These are phyloP conservation scores for Vaccinium macrocarpon DNA, from an alignment of 148 eudicot genomes.

Conservation along the genomic window DNA sequence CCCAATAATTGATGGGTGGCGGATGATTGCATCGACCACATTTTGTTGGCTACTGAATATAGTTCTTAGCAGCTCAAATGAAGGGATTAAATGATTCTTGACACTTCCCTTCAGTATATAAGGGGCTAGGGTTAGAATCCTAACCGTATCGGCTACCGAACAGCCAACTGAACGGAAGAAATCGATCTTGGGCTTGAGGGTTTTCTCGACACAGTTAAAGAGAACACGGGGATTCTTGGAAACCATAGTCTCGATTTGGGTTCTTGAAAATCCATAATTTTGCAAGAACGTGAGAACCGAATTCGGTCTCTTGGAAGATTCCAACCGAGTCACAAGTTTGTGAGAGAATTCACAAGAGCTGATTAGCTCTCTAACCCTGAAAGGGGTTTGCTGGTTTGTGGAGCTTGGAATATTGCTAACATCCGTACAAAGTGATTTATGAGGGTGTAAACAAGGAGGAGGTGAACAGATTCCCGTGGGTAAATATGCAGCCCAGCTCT, in stretches of 20 bases:
- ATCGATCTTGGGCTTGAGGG: neutral
- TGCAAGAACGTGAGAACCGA: neutral
- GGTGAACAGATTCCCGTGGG: neutral
- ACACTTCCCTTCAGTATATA: neutral
- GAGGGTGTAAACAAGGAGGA: neutral
- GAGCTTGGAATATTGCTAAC: neutral
- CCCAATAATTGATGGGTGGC: no score
- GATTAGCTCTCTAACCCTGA: neutral
- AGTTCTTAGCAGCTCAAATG: no score
- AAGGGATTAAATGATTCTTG: no score
- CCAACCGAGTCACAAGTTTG: neutral
- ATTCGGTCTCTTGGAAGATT: neutral
- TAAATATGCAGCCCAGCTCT: neutral
- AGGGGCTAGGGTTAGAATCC: neutral
- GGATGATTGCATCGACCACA: no score
- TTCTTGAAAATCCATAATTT: neutral
- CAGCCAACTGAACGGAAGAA: neutral
- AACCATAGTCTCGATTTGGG: neutral
- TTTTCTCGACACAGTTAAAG: neutral
- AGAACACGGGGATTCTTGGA: neutral
- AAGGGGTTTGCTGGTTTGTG: neutral
- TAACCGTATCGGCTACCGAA: neutral
- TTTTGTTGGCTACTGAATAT: no score
- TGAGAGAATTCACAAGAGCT: neutral
- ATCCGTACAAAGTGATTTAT: neutral